phyloP scores from a whole-genome alignment of 441 rosid genomes.

The Viola pubescens region DNA sequence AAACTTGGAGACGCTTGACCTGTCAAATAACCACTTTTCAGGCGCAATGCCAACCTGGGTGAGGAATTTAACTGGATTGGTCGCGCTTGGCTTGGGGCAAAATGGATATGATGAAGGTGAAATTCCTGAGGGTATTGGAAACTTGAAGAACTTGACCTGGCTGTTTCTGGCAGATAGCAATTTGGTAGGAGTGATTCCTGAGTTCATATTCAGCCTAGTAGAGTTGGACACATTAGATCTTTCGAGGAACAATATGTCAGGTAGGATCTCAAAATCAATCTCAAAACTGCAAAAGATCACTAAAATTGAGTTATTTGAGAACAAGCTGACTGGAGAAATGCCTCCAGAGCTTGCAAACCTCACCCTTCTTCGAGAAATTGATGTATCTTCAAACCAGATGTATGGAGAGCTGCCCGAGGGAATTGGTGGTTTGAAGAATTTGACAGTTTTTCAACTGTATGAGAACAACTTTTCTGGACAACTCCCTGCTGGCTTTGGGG shows the following conservation, averaged over 20 bases:
- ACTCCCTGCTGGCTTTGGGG: slow-evolving; percentile 52
- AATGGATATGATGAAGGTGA: slow-evolving; percentile 42
- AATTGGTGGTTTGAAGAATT: slow-evolving; percentile 41
- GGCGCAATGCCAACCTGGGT: slow-evolving; percentile 70
- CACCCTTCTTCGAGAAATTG: slow-evolving; percentile 45
- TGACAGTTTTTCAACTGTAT: slow-evolving; percentile 48
- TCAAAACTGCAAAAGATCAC: slow-evolving; percentile 42
- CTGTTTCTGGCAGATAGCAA: slow-evolving; percentile 36
- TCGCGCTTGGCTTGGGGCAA: slow-evolving; percentile 37
- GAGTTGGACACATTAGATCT: slow-evolving; percentile 48
- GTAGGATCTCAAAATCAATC: slow-evolving; percentile 32
- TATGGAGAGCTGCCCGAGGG: slow-evolving; percentile 47
- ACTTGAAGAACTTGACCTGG: slow-evolving; percentile 30
- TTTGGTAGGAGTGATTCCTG: slow-evolving; percentile 57
- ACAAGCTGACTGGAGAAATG: slow-evolving; percentile 53
- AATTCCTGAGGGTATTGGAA: slow-evolving; percentile 53
- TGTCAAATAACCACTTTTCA: slow-evolving; percentile 39
- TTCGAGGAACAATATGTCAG: slow-evolving; percentile 45
- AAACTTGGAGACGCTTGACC: slow-evolving; percentile 44
- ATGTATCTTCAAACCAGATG: slow-evolving; percentile 45
- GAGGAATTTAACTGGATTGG: slow-evolving; percentile 42
- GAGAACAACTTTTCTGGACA: slow-evolving; percentile 18
- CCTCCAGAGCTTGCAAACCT: slow-evolving; percentile 54
- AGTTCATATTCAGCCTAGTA: slow-evolving; percentile 40
- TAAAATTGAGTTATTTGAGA: slow-evolving; percentile 52